phyloP scores from a whole-genome alignment of 2,329 filamentous ascomycete species.

The Raffaelea ambrosiae region DNA sequence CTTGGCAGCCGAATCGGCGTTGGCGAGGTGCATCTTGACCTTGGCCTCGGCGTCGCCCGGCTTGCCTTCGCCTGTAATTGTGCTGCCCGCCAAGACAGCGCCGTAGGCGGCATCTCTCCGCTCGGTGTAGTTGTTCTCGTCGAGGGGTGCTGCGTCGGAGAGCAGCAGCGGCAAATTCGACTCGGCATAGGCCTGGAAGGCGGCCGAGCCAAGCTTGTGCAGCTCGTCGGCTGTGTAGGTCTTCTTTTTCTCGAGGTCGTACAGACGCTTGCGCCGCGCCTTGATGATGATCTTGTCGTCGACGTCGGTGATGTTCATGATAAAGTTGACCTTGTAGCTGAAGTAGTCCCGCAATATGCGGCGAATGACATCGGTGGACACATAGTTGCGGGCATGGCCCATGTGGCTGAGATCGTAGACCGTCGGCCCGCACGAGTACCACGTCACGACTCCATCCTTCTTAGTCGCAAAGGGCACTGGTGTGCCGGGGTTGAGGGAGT shows the following conservation, averaged over 20 bases:
- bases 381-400: slow-evolving; percentile 70
- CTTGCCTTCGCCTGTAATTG: slow-evolving; percentile 13
- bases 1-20: slow-evolving; percentile 15
- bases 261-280: slow-evolving; percentile 18
- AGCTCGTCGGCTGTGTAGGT: slow-evolving; percentile 11
- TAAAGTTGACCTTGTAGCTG: slow-evolving; percentile 60
- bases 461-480: slow-evolving; percentile 40
- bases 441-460: slow-evolving; percentile 12
- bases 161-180: slow-evolving; percentile 17
- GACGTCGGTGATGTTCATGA: slow-evolving; percentile 71
- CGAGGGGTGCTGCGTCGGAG: not conserved
- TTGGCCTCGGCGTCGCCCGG: slow-evolving; percentile 19
- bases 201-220: slow-evolving; percentile 11
- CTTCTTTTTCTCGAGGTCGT: slow-evolving; percentile 14
- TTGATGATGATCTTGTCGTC: slow-evolving; percentile 45
- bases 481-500: slow-evolving; percentile 63
- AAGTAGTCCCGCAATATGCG: slow-evolving; percentile 65
- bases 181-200: slow-evolving; percentile 15
- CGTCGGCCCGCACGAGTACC: slow-evolving; percentile 18
- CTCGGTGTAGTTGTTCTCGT: slow-evolving; percentile 12
- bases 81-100: slow-evolving; percentile 14
- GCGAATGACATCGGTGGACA: slow-evolving; percentile 66
- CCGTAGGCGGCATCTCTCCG: slow-evolving; percentile 14
- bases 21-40: slow-evolving; percentile 17
- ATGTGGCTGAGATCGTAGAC: slow-evolving; percentile 68